phyloP scores from a whole-genome alignment of 352 stramenopile genomes.

The Phytophthora litchii region DNA sequence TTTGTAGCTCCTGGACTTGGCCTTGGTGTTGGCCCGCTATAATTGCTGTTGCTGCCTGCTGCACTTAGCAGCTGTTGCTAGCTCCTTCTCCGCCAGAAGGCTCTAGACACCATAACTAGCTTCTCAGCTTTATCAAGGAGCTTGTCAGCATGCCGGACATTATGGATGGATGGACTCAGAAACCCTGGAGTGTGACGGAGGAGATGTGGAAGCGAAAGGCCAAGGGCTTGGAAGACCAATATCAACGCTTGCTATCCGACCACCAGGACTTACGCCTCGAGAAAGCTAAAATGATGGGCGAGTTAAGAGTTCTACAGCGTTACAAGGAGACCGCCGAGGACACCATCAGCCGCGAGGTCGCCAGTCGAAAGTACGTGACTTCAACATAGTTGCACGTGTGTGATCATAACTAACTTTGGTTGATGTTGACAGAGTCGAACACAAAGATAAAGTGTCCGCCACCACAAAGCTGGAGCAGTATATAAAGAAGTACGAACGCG shows the following conservation, averaged over 20 bases:
- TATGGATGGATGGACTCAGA: constrained; percentile 58
- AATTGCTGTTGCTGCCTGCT: constrained; percentile 31
- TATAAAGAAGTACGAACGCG: constrained; percentile 82
- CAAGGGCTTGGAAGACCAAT: constrained; percentile 72
- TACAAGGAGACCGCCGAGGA: constrained; percentile 80
- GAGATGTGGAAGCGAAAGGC: constrained; percentile 83
- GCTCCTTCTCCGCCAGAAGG: constrained; percentile 13
- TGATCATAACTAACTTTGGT: background rate
- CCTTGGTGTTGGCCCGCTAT: constrained; percentile 22
- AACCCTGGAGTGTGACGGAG: constrained; percentile 75
- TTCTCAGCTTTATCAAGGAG: constrained; percentile 1
- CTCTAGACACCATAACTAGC: background rate
- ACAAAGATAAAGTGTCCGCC: constrained; percentile 74
- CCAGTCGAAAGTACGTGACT: constrained; percentile 55
- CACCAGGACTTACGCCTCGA: constrained; percentile 74
- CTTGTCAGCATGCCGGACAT: constrained; percentile 45
- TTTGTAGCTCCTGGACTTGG: constrained; percentile 26
- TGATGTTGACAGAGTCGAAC: constrained; percentile 40
- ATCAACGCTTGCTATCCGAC: constrained; percentile 65
- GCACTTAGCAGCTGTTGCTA: background rate
- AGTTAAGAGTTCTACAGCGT: constrained; percentile 69
- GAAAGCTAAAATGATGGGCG: constrained; percentile 69
- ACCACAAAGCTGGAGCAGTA: constrained; percentile 79
- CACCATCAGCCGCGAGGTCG: constrained; percentile 59
- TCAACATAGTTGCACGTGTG: background rate